Base-by-base conservation (phyloP, 495 filamentous ascomycete species). In the Daldinia vernicosa region DNA sequence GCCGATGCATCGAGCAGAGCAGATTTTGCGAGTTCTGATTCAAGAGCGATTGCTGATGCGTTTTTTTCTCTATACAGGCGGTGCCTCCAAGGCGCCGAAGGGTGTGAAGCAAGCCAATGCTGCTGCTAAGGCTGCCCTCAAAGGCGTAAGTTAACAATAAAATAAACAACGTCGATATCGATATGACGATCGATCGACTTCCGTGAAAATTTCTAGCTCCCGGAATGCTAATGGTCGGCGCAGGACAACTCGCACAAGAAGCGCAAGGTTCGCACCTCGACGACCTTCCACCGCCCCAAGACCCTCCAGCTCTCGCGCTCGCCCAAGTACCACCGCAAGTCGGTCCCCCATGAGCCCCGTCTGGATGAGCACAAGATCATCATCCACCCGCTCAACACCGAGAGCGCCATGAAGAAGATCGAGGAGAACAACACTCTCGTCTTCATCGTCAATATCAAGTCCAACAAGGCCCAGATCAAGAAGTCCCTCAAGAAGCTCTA, bases 401-500 rank as follows among this genome's bases (percentile, higher is more conserved):
- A 99, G 90, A 93, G 90, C 74, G 96, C 95, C 78, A 97, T 99
- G 93, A 99, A 99, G 93, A 98, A 97, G 91, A 97, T 98, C 72
- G 96, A 98, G 89, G 95, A 98, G 91, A 92, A 98, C 89, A 97
- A 99, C 89, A 97, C 95, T 75, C 87, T 98, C 24, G 96, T 98
- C 75, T 98, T 99, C 87, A 97, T 98, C 78, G 94, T 97, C 77
- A 93, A 99, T 74, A 89, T 93, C 81, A 97, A 98, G 92, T 89
- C 93, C 77, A 99, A 99, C 88, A 99, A 99, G 92, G 90, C 94
- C 78, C 95, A 99, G 89, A 99, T 99, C 85, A 97, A 97, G 89
- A 86, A 88, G 76, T 92, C 95, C 69, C 86, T 99, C 72, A 99
- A 99, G 93, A 97, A 94, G 91, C 89, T 98, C 74, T 99, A 99